phyloP scores from a whole-genome alignment of 2,329 filamentous ascomycete species.

The Fusarium guadeloupense region DNA sequence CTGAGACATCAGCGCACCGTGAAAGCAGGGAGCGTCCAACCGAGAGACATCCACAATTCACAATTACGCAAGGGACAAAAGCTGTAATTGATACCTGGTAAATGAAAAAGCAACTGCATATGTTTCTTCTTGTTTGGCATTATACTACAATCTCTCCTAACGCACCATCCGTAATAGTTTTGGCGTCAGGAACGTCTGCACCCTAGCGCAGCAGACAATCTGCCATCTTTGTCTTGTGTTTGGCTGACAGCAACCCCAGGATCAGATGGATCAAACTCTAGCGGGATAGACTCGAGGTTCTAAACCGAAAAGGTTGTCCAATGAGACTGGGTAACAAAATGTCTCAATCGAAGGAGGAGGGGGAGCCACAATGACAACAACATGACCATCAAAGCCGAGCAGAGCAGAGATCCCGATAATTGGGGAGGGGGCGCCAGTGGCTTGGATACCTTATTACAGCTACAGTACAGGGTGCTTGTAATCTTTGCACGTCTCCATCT shows the following conservation, averaged over 20 bases:
- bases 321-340: background rate
- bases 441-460: too few relatives aligned
- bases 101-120: background rate
- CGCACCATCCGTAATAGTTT: background rate
- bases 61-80: constrained; percentile 7
- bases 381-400: background rate
- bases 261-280: background rate
- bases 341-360: background rate
- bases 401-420: background rate
- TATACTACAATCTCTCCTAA: background rate
- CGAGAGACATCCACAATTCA: too few relatives aligned
- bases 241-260: background rate
- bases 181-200: constrained; percentile 23
- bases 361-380: background rate
- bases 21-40: constrained; percentile 15
- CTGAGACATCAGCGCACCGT: constrained; percentile 28
- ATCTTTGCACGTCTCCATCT: background rate
- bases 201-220: background rate
- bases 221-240: background rate
- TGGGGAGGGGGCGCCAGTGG: background rate
- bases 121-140: background rate
- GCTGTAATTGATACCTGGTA: background rate
- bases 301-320: background rate
- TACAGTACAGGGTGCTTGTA: too few relatives aligned
- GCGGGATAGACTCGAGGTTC: background rate